Percentiles rank a stretch among this genome's conserved stretches.
Evolutionary conservation across 2,329 filamentous ascomycete species (phyloP).

Genomic region (Aspergillus neotritici): DNA sequence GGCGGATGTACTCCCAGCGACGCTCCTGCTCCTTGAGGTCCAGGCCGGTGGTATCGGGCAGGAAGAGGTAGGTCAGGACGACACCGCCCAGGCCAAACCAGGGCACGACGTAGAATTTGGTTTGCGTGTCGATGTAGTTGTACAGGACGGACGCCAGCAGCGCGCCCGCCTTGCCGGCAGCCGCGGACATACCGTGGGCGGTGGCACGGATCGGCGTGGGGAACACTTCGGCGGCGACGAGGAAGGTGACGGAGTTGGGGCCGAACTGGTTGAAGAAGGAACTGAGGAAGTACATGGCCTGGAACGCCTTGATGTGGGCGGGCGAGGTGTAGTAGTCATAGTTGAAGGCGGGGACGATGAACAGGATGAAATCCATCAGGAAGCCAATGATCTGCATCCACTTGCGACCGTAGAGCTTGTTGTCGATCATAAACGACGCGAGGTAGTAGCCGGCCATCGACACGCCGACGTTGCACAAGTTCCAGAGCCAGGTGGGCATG

Average conservation of each 20-base stretch:
- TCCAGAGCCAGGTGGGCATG: constrained; percentile 87
- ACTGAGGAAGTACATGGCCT: constrained; percentile 96
- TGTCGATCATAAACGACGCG: constrained; percentile 83
- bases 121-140: constrained; percentile 84
- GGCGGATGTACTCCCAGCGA: constrained; percentile 80
- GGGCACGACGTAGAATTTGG: constrained; percentile 85
- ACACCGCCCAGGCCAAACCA: constrained; percentile 92
- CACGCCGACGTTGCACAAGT: constrained; percentile 82
- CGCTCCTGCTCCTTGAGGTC: constrained; percentile 97
- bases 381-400: constrained; percentile 96
- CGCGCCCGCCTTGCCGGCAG: constrained; percentile 81
- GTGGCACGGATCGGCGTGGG: constrained; percentile 88
- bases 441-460: constrained; percentile 84
- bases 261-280: constrained; percentile 99
- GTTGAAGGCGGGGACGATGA: constrained; percentile 83
- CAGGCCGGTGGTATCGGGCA: constrained; percentile 94
- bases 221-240: constrained; percentile 94
- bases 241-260: constrained; percentile 92
- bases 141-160: constrained; percentile 82
- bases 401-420: constrained; percentile 94
- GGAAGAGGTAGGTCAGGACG: constrained; percentile 74
- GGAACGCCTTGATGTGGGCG: constrained; percentile 76
- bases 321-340: constrained; percentile 73
- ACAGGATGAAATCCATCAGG: constrained; percentile 86
- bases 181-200: constrained; percentile 92